Evolutionary conservation across 768 basidiomycete genomes (phyloP).

Genomic region (Thelephora ganbajun): DNA sequence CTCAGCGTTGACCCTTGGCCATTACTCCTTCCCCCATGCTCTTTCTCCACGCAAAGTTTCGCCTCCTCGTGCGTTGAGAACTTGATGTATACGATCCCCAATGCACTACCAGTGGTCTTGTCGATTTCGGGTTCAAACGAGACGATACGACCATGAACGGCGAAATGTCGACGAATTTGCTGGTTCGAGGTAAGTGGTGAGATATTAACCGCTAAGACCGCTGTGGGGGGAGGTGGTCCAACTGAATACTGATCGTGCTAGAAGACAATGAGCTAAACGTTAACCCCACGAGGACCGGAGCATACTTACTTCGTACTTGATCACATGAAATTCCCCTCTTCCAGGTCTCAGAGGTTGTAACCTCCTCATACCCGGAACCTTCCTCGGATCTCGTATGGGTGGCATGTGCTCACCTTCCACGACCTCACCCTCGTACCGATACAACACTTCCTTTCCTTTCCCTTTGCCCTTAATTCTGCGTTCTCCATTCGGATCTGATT

Average conservation of each 20-base stretch:
- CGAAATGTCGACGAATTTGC: constrained; percentile 53
- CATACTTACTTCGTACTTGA: constrained; percentile 42
- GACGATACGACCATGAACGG: constrained; percentile 41
- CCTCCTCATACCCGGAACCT: constrained; percentile 21
- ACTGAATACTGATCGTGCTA: constrained; percentile 69
- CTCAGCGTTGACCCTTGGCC: constrained; percentile 17
- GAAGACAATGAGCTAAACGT: constrained; percentile 2
- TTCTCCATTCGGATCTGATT: constrained; percentile 11
- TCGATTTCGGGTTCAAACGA: constrained; percentile 73
- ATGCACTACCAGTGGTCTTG: constrained; percentile 60
- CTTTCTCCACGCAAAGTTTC: constrained; percentile 43
- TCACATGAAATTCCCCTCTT: constrained; percentile 27
- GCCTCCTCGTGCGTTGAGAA: constrained; percentile 58
- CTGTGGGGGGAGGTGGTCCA: constrained; percentile 58
- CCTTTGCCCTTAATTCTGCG: constrained; percentile 45
- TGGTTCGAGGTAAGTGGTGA: constrained; percentile 57
- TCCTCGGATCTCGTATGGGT: constrained; percentile 41
- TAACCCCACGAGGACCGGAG: neutral
- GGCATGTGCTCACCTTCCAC: constrained; percentile 28
- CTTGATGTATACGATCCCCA: constrained; percentile 71
- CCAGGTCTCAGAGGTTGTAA: constrained; percentile 14
- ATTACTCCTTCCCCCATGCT: constrained; percentile 43
- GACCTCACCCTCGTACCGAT: constrained; percentile 42
- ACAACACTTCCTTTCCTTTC: constrained; percentile 45
- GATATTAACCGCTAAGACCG: constrained; percentile 60